phyloP scores from a whole-genome alignment of 2,329 filamentous ascomycete genomes.

The Aspergillaceae sp. region DNA sequence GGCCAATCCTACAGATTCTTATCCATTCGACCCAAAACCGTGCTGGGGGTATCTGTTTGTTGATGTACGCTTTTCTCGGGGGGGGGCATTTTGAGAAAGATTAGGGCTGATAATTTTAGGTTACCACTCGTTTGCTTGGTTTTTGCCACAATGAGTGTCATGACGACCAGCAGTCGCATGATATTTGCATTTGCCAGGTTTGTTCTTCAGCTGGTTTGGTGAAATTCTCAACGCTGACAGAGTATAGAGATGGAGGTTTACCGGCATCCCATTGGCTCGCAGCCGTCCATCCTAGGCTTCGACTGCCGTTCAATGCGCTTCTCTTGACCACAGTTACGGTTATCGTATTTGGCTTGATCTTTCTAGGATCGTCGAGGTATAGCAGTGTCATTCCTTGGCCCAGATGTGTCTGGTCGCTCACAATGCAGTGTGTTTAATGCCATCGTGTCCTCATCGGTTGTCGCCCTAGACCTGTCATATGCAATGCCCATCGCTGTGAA shows the following conservation, averaged over 20 bases:
- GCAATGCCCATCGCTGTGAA: constrained; percentile 65
- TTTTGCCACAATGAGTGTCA: constrained; percentile 1
- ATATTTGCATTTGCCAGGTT: constrained; percentile 1
- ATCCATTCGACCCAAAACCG: constrained; percentile 54
- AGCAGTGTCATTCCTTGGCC: constrained; percentile 2
- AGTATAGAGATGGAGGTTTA: constrained; percentile 52
- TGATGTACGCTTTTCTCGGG: constrained; percentile 40
- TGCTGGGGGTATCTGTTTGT: constrained; percentile 53
- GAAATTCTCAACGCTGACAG: neutral
- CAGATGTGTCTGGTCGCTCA: neutral
- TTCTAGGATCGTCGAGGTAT: constrained; percentile 50
- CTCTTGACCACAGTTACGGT: constrained; percentile 52
- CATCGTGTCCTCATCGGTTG: constrained; percentile 61
- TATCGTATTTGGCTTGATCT: constrained; percentile 60
- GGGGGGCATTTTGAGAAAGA: neutral
- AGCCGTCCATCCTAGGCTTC: constrained; percentile 51
- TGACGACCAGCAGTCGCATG: constrained; percentile 3
- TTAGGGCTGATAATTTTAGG: neutral
- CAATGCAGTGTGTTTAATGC: constrained; percentile 56
- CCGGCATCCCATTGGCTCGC: constrained; percentile 53
- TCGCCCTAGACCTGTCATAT: constrained; percentile 63
- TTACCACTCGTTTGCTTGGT: neutral
- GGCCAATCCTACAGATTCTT: constrained; percentile 55
- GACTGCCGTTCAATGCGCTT: constrained; percentile 58
- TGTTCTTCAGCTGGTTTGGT: neutral